Evolutionary conservation across 441 rosid species (phyloP), one percentile per base, ranked within the genome.

Genomic region (Omphalea diandra): DNA sequence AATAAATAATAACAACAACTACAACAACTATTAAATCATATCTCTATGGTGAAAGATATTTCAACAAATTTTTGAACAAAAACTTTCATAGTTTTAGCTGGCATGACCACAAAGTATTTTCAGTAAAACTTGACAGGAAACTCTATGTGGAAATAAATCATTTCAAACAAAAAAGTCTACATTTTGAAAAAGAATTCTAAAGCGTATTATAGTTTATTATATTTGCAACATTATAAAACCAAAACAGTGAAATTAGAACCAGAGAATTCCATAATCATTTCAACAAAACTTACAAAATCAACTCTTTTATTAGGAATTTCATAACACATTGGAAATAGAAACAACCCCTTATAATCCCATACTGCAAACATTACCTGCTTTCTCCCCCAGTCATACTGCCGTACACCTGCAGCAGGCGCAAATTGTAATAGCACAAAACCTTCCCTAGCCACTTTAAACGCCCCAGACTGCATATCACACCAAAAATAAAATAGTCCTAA

Each of bases 361-460:
- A 8, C 9, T 11, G 54, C 60, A 17, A 18, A 40, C 27, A 20
- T 71, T 46, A 91, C 99, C 96, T 90, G 99, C 76, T 94, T 94
- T 76, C 82, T 84, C 57, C 86, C 83, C 99, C 99, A 94, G 81
- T 94, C 99, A 66, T 94, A 94, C 24, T 83, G 86, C 14, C 97
- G 85, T 49, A 82, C 83, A 71, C 90, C 91, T 1, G 87, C 80
- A 0, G 97, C 90, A 69, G 97, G 99, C n/a, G 99, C 97, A 69
- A 94, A 91, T 70, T 94, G 96, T 31, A 92, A 88, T 65, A 85
- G 54, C 74, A 88, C 78, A 63, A 76, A 85, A 55, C 98, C 97
- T 74, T 91, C 97, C 73, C 77, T 90, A 27, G 85, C 70, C 11
- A 94, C 36, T 70, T 92, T 94, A 53, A 79, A 82, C 10, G 97